These are phyloP conservation scores for Pelargonium cotyledonis DNA, from an alignment of 441 rosid species.

Conservation along the genomic window DNA sequence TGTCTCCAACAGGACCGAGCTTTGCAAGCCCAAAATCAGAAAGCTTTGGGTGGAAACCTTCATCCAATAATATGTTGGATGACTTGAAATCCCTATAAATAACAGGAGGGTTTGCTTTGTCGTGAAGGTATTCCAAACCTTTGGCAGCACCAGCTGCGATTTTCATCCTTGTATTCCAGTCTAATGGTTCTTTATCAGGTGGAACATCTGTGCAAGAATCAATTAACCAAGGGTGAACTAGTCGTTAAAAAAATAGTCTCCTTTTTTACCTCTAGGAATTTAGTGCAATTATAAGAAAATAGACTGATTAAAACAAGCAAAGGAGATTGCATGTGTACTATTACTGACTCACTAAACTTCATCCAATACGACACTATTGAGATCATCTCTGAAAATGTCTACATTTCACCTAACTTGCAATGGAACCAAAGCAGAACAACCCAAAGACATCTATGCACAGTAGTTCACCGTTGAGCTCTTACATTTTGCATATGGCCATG, in stretches of 20 bases:
- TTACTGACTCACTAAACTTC: too few species aligned
- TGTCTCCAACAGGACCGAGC: constrained; percentile 94
- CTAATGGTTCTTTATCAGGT: constrained; percentile 72
- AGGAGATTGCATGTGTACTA: too few species aligned
- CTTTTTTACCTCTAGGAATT: background rate
- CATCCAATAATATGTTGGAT: constrained; percentile 80
- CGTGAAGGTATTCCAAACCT: constrained; percentile 89
- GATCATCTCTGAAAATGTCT: too few species aligned
- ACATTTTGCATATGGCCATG: too few species aligned
- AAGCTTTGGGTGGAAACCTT: constrained; percentile 85
- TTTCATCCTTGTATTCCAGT: constrained; percentile 96
- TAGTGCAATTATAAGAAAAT: background rate
- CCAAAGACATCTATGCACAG: too few species aligned
- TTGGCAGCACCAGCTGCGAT: constrained; percentile 96
- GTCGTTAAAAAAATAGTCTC: background rate
- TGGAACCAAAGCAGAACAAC: too few species aligned
- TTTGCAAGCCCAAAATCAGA: constrained; percentile 99
- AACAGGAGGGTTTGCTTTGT: constrained; percentile 92
- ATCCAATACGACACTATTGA: too few species aligned
- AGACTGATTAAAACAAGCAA: too few species aligned
- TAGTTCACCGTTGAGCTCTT: too few species aligned
- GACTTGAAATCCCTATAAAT: constrained; percentile 93
- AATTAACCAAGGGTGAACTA: constrained; percentile 6
- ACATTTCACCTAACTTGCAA: too few species aligned
- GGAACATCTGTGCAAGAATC: constrained; percentile 54